Base-by-base conservation (phyloP, 495 filamentous ascomycete species). In the Echria macrotheca region DNA sequence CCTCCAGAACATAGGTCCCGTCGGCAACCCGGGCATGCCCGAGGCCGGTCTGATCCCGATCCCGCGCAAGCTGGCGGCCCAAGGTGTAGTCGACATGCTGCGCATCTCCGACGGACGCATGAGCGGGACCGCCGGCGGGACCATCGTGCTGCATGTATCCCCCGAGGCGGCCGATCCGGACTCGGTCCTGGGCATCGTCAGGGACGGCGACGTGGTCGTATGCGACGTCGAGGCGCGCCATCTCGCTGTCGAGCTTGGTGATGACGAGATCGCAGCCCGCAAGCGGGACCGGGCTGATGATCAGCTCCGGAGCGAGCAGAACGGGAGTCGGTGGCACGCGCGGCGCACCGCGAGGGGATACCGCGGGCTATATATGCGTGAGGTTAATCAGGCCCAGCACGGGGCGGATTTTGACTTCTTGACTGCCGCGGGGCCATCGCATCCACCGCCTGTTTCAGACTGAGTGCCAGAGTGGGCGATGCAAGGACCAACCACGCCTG, bases 21-120 rank as follows among this genome's bases (percentile, higher is more conserved):
- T 84, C 1, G 82, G 82, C 1, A 79, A 80, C 50, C 81, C 81
- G 0, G 82, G 82, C 0, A 86, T 85, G 82, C 82, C 82, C 4
- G 82, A 86, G 63, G 81, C 81, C 1, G 81, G 80, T 7, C 55
- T 84, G 4, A 73, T 85, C 9, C 82, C 81, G 1, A 83, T 85
- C 10, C 82, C 82, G 23, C 71, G 78, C 25, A 83, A 82, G 49
- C 67, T 86, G 5, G 80, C 74, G 0, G 66, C 63, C 1, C 55
- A 61, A n/a, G 82, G 82, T 0, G 79, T 84, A 0, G 62, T 61
- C 35, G 83, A 85, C 60, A 86, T 86, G 83, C 60, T 86, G 31
- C 67, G 83, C 0, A 60, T 86, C 1, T 81, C 77, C 0, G 83
- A 86, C 55, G 82, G 83, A 0, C 61, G 83, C 10, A 85, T 86